These are phyloP conservation scores for Tetracladium marchalianum DNA, from an alignment of 495 filamentous ascomycete genomes.

Conservation along the genomic window DNA sequence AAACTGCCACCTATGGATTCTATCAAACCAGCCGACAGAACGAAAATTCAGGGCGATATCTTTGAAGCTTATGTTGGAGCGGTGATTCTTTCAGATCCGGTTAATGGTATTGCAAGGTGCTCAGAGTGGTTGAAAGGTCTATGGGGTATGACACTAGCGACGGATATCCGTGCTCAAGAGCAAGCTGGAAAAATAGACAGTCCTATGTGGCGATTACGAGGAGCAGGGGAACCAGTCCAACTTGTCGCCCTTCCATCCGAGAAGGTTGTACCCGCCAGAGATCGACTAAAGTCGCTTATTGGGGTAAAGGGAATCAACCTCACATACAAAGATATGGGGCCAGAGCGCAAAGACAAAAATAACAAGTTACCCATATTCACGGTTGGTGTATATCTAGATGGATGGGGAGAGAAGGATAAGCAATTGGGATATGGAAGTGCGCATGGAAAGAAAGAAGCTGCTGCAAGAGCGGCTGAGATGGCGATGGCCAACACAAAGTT, in stretches of 20 bases:
- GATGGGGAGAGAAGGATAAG: slow-evolving; percentile 58
- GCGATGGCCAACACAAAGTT: slow-evolving; percentile 52
- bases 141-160: slow-evolving; percentile 43
- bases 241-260: neutral
- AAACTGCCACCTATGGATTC: slow-evolving; percentile 33
- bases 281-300: slow-evolving; percentile 47
- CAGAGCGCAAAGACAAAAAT: slow-evolving; percentile 40
- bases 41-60: slow-evolving; percentile 69
- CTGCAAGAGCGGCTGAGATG: slow-evolving; percentile 54
- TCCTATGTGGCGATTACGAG: slow-evolving; percentile 14
- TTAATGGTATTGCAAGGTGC: slow-evolving; percentile 45
- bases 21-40: slow-evolving; percentile 35
- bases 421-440: slow-evolving; percentile 60
- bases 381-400: slow-evolving; percentile 62
- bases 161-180: slow-evolving; percentile 30
- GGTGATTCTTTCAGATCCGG: slow-evolving; percentile 52
- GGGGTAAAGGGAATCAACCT: slow-evolving; percentile 46
- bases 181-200: slow-evolving; percentile 19
- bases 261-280: slow-evolving; percentile 31
- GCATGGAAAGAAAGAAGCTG: slow-evolving; percentile 62
- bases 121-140: slow-evolving; percentile 59
- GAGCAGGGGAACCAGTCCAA: slow-evolving; percentile 1
- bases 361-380: slow-evolving; percentile 49
- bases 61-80: slow-evolving; percentile 86
- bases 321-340: slow-evolving; percentile 51